A percentile compares a stretch with the other conserved stretches of the same genome.
phyloP scores from a whole-genome alignment of 371 early-diverging fungal genomes.

The Lichtheimia hyalospora region DNA sequence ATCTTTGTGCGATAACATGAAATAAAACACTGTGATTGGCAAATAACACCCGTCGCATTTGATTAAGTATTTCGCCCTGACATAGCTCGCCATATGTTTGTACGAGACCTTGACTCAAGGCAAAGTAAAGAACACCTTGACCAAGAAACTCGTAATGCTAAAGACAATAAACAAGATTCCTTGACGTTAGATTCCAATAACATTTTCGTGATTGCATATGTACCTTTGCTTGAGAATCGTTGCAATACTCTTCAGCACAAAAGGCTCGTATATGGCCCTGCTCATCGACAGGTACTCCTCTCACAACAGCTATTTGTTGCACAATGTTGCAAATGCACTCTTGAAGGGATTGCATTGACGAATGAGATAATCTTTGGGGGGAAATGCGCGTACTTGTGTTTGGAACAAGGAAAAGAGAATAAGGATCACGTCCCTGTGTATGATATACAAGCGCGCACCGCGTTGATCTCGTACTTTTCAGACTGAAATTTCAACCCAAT shows the following conservation, averaged over 20 bases:
- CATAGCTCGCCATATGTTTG: neutral
- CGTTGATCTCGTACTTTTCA: too few relatives aligned
- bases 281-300: too few relatives aligned
- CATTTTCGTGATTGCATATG: neutral
- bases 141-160: slow-evolving; percentile 10
- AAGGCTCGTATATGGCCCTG: too few relatives aligned
- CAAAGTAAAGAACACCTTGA: neutral
- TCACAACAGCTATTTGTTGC: too few relatives aligned
- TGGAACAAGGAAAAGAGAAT: too few relatives aligned
- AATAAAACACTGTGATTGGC: neutral
- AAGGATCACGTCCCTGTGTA: too few relatives aligned
- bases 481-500: too few relatives aligned
- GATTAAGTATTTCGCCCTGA: neutral
- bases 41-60: neutral
- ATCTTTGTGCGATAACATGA: neutral
- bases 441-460: too few relatives aligned
- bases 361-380: too few relatives aligned
- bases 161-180: neutral
- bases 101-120: neutral
- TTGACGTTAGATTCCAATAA: neutral
- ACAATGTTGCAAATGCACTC: too few relatives aligned
- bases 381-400: too few relatives aligned
- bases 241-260: neutral
- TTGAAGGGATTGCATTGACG: too few relatives aligned
- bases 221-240: neutral